Evolutionary conservation across 495 filamentous ascomycete species (phyloP).

Genomic region (Alectoria sarmentosa): DNA sequence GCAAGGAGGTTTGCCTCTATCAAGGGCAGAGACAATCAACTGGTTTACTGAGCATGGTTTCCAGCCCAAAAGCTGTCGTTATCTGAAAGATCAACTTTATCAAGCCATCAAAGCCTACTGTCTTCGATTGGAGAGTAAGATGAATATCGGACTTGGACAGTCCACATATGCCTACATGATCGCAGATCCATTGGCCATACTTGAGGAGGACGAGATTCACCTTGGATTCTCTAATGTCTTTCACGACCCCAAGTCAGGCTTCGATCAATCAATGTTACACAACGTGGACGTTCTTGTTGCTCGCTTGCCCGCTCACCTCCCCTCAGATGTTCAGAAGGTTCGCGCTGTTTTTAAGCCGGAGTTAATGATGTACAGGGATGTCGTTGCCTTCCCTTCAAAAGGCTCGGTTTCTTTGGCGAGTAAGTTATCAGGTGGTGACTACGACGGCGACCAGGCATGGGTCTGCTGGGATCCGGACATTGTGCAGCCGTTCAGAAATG

Average conservation of each 20-base stretch:
- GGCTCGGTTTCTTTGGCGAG: conserved; percentile 66
- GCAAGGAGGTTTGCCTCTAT: conserved; percentile 47
- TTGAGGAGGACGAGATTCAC: conserved; percentile 71
- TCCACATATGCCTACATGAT: conserved; percentile 78
- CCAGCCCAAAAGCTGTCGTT: conserved; percentile 48
- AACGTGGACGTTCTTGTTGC: conserved; percentile 76
- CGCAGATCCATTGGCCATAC: conserved; percentile 64
- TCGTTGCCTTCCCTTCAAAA: conserved; percentile 74
- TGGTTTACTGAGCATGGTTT: conserved; percentile 63
- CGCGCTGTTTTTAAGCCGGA: conserved; percentile 56
- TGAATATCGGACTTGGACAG: conserved; percentile 65
- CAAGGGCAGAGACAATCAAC: conserved; percentile 43
- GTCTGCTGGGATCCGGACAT: conserved; percentile 81
- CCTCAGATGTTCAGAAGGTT: conserved; percentile 76
- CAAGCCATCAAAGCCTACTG: conserved; percentile 49
- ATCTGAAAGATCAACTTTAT: conserved; percentile 51
- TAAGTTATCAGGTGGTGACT: conserved; percentile 87
- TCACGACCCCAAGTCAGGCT: conserved; percentile 43
- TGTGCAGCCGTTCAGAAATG: conserved; percentile 68
- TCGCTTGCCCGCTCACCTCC: conserved; percentile 72
- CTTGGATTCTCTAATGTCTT: conserved; percentile 69
- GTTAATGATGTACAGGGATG: conserved; percentile 70
- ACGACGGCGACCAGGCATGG: conserved; percentile 88
- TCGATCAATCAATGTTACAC: conserved; percentile 53
- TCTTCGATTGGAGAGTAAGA: conserved; percentile 47